Evolutionary conservation across 1,284 basidiomycete species (phyloP), one percentile per base, ranked within the genome.

Genomic region (Tausonia pullulans): DNA sequence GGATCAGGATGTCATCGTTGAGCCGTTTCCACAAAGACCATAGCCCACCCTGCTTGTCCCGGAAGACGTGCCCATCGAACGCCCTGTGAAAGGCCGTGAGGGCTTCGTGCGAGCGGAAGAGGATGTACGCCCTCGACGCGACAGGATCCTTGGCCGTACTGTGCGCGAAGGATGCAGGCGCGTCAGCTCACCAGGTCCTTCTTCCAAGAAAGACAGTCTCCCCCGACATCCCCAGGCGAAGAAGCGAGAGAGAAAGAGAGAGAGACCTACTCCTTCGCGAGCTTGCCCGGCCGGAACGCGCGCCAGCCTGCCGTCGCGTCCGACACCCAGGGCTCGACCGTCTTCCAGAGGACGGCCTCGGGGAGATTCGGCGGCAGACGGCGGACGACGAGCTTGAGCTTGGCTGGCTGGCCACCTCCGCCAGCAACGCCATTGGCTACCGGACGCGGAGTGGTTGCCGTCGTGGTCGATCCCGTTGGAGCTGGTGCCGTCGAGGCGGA

Each of bases 271-370:
- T 83, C 83, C 73, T 87, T 87, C 67, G 82, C 82, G 64, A 84
- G 72, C 76, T 88, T 87, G 5, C 90, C 89, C 11, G 80, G 80
- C 69, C 82, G 81, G 72, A 81, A 90, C 0, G 77, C 72, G 72
- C 83, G 87, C 87, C 86, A 90, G 6, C 78, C 74, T 46, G 82
- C 79, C 2, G 84, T 85, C 50, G 89, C 85, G 5, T 88, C 85
- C 0, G 82, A 81, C 14, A 95, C 85, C 91, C 91, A 98, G 2
- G 81, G 77, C 62, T 85, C 80, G 4, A 95, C 90, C 67, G 87
- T 90, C 70, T 87, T 83, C 95, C 95, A 98, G 76, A 98, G 98
- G 60, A 95, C 78, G 1, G 85, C 84, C 71, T 93, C 92, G 2
- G 95, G 94, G 0, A 98, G 79, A 70, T 92, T 93, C 8, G 94